Conservation (phyloP, 495 filamentous ascomycete species). For the Penicillium argentinense region DNA sequence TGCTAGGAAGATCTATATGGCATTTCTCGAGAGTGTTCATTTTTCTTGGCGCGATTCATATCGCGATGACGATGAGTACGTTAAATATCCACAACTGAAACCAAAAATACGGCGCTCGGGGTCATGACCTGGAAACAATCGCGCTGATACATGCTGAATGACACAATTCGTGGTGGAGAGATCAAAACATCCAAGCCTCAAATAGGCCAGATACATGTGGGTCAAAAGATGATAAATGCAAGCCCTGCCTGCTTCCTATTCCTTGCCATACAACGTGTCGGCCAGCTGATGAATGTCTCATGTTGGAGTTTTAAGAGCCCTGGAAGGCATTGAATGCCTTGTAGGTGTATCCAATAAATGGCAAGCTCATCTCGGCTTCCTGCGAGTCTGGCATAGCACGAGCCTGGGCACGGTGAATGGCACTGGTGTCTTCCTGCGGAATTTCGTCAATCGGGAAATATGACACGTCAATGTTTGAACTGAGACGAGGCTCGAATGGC, state of each 20-base stretch:
- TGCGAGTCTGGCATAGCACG: conserved; percentile 60
- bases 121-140: conserved; percentile 39
- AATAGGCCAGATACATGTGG: conserved; percentile 3
- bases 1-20: conserved; percentile 16
- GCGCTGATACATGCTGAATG: conserved; percentile 46
- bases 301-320: conserved; percentile 26
- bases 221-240: conserved; percentile 28
- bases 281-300: conserved; percentile 11
- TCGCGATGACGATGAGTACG: conserved; percentile 29
- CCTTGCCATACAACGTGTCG: neutral
- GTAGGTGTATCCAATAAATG: conserved; percentile 98
- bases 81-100: conserved; percentile 25
- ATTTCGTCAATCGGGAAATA: conserved; percentile 99
- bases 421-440: conserved; percentile 82
- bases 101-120: conserved; percentile 35
- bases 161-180: conserved; percentile 27
- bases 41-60: conserved; percentile 12
- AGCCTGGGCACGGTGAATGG: conserved; percentile 66
- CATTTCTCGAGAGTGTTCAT: neutral
- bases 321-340: conserved; percentile 91
- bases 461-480: conserved; percentile 90
- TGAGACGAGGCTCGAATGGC: conserved; percentile 90
- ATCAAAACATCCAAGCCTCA: conserved; percentile 18
- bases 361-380: conserved; percentile 84
- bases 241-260: conserved; percentile 38